These are phyloP conservation scores for Cladobotryum mycophilum DNA, from an alignment of 2,329 filamentous ascomycete species.

Conservation along the genomic window DNA sequence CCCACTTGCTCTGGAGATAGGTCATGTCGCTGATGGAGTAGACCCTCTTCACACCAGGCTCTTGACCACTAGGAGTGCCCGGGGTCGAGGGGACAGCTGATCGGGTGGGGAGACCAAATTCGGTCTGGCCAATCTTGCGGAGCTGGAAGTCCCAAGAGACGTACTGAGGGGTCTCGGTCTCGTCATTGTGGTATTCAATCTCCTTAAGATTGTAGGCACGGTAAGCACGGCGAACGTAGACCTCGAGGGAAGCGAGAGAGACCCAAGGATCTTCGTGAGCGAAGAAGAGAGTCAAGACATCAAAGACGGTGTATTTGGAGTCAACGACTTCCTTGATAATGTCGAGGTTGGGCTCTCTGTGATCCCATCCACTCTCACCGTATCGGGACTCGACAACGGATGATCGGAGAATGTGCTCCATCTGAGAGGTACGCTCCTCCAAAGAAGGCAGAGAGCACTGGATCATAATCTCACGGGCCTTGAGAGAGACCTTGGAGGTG, in stretches of 20 bases:
- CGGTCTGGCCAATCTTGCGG: slow-evolving; percentile 84
- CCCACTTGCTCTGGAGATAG: slow-evolving; percentile 67
- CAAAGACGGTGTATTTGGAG: slow-evolving; percentile 97
- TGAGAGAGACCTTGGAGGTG: slow-evolving; percentile 92
- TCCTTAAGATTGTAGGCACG: slow-evolving; percentile 88
- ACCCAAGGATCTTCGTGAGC: slow-evolving; percentile 92
- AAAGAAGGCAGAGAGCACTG: slow-evolving; percentile 94
- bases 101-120: slow-evolving; percentile 75
- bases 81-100: slow-evolving; percentile 80
- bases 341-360: slow-evolving; percentile 83
- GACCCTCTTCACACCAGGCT: slow-evolving; percentile 68
- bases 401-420: slow-evolving; percentile 97
- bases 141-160: slow-evolving; percentile 95
- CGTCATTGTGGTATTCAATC: slow-evolving; percentile 82
- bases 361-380: slow-evolving; percentile 93
- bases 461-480: slow-evolving; percentile 94
- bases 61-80: slow-evolving; percentile 59
- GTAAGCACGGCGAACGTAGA: slow-evolving; percentile 94
- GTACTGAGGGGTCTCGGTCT: slow-evolving; percentile 61
- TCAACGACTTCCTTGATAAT: slow-evolving; percentile 97
- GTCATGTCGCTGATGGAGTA: slow-evolving; percentile 96
- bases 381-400: slow-evolving; percentile 96
- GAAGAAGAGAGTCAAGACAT: slow-evolving; percentile 93
- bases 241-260: slow-evolving; percentile 84
- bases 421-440: slow-evolving; percentile 89